Evolutionary conservation across 495 filamentous ascomycete genomes (phyloP).

Genomic region (Emericellopsis terricola): DNA sequence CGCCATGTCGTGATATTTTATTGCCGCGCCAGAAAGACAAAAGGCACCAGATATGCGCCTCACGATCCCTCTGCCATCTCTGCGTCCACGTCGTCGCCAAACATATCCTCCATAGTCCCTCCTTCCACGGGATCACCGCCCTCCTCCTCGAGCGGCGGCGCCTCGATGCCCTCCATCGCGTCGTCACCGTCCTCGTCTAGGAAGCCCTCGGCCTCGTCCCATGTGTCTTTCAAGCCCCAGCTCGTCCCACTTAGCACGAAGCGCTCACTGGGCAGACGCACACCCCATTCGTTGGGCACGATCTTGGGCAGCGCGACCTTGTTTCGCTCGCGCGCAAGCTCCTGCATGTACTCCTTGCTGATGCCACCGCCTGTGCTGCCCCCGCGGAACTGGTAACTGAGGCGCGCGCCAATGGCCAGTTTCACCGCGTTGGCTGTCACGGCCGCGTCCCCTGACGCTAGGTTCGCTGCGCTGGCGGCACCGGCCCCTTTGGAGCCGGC

Average conservation of each 20-base stretch:
- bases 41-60: too few relatives aligned
- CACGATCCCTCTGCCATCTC: slow-evolving; percentile 26
- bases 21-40: too few relatives aligned
- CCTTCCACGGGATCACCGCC: slow-evolving; percentile 15
- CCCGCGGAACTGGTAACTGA: slow-evolving; percentile 34
- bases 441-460: slow-evolving; percentile 21
- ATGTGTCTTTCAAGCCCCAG: slow-evolving; percentile 71
- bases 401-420: slow-evolving; percentile 28
- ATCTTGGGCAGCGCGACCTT: slow-evolving; percentile 60
- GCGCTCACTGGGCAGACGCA: slow-evolving; percentile 73
- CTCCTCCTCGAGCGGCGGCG: slow-evolving; percentile 13
- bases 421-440: slow-evolving; percentile 28
- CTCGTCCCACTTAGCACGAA: slow-evolving; percentile 74
- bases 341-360: slow-evolving; percentile 73
- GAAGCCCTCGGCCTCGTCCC: slow-evolving; percentile 36
- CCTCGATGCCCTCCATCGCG: slow-evolving; percentile 27
- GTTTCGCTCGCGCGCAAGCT: slow-evolving; percentile 71
- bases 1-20: too few relatives aligned
- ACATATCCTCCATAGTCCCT: slow-evolving; percentile 31
- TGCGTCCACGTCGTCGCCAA: slow-evolving; percentile 20
- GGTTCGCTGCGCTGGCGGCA: slow-evolving; percentile 23
- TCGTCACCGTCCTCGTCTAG: slow-evolving; percentile 36
- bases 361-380: slow-evolving; percentile 27
- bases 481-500: slow-evolving; percentile 27
- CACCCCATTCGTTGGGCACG: slow-evolving; percentile 52